These are phyloP conservation scores for Leccinum fibrillosum DNA, from an alignment of 768 basidiomycete species.

Conservation along the genomic window DNA sequence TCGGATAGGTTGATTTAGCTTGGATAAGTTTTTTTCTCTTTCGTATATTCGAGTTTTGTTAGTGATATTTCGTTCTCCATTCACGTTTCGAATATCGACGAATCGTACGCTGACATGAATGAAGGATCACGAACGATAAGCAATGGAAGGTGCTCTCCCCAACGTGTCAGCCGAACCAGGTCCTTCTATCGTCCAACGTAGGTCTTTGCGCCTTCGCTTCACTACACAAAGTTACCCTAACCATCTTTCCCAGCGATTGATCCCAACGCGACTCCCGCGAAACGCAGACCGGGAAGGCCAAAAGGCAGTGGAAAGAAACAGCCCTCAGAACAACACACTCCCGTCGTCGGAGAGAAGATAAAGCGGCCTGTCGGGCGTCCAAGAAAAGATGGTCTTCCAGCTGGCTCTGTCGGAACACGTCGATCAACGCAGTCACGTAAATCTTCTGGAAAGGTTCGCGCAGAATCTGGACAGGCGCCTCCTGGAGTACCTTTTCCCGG, in stretches of 20 bases:
- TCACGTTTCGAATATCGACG: slow-evolving; percentile 20
- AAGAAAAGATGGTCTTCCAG: slow-evolving; percentile 77
- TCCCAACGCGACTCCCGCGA: slow-evolving; percentile 37
- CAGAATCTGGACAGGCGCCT: slow-evolving; percentile 20
- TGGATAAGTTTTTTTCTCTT: slow-evolving; percentile 33
- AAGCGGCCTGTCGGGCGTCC: slow-evolving; percentile 82
- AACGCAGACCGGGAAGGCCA: slow-evolving; percentile 73
- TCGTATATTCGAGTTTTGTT: slow-evolving; percentile 34
- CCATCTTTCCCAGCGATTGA: slow-evolving; percentile 19
- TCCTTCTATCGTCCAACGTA: slow-evolving; percentile 27
- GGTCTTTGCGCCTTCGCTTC: not conserved
- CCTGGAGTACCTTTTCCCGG: slow-evolving; percentile 32
- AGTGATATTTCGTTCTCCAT: slow-evolving; percentile 25
- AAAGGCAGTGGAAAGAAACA: slow-evolving; percentile 79
- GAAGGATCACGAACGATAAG: slow-evolving; percentile 13
- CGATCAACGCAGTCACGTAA: slow-evolving; percentile 43
- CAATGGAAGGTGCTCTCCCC: slow-evolving; percentile 27
- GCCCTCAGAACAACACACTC: slow-evolving; percentile 33
- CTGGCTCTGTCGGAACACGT: slow-evolving; percentile 58
- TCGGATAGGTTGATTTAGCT: slow-evolving; percentile 29
- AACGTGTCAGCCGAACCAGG: slow-evolving; percentile 27
- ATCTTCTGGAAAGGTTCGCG: slow-evolving; percentile 29
- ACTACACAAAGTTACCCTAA: slow-evolving; percentile 3
- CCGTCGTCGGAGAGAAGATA: slow-evolving; percentile 46
- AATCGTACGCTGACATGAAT: slow-evolving; percentile 24